Base-by-base conservation (phyloP, 1,284 basidiomycete genomes). In the Nidula niveotomentosa region DNA sequence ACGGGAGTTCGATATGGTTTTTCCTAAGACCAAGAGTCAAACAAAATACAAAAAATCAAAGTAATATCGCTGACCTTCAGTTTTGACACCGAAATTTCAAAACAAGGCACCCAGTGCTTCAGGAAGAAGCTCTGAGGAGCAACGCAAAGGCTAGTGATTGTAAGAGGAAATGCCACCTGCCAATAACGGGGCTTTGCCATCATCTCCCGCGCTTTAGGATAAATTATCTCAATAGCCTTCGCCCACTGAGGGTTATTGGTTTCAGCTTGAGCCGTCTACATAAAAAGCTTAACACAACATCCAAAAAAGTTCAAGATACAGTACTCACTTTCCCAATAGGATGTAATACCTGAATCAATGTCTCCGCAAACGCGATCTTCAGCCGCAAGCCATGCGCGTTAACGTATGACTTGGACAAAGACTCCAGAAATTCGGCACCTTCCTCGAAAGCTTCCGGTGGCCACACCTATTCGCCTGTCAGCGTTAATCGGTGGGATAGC, bases 201-300 rank as follows among this genome's bases (percentile, higher is more conserved):
- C 91, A 98, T 96, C 53, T 91, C 90, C 54, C 83, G 80, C 4
- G 94, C 93, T 62, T 91, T 90, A 1, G 91, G 89, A 65, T 90
- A 88, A 44, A 98, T 92, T 6, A 85, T 75, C 60, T 94, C 90
- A 48, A 97, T 90, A 0, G 94, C 94, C 67, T 93, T 94, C 1
- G 88, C 90, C 96, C 96, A 98, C 54, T 90, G 81, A 0, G 96
- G 96, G 68, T 97, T 92, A 65, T 98, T 97, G 49, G 96, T 93
- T 74, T 98, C 96, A 1, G 94, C 96, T 68, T 96, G 94, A 0
- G 94, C 96, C 30, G 91, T 94, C 87, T 94, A 62, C 12, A 54
- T 36, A 58, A 49, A 12, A 30, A 36, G 43, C 15, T 13, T 55
- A 48, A 55, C 34, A 57, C 49, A 45, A 35, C 47, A 41, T 55